Evolutionary conservation across 2,329 filamentous ascomycete genomes (phyloP).

Genomic region (Trichophyton simii): DNA sequence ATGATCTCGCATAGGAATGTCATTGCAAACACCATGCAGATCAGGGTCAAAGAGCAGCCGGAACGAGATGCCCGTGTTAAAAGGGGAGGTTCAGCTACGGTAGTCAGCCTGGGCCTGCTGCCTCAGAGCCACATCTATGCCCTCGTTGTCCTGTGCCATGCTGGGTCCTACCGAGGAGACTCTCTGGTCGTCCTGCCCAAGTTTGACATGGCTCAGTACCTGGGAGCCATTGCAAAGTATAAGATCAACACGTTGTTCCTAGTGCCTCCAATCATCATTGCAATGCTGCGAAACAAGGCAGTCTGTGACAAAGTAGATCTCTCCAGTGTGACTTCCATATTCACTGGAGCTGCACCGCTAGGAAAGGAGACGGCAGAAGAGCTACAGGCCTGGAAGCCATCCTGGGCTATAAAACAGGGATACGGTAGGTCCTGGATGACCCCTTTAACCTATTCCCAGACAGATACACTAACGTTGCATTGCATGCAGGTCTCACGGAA

Average conservation of each 20-base stretch:
- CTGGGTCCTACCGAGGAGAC: conserved; percentile 57
- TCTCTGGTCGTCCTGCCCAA: conserved; percentile 57
- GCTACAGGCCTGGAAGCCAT: conserved; percentile 48
- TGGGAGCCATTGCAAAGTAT: conserved; percentile 53
- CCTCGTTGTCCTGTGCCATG: conserved; percentile 57
- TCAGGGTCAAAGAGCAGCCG: conserved; percentile 39
- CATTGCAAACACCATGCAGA: conserved; percentile 61
- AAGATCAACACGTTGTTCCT: conserved; percentile 57
- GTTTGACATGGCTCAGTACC: conserved; percentile 57
- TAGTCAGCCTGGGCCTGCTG: conserved; percentile 55
- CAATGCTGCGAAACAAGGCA: conserved; percentile 54
- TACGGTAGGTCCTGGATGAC: conserved; percentile 42
- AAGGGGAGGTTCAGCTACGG: conserved; percentile 37
- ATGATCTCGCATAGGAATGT: conserved; percentile 72
- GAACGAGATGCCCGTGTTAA: conserved; percentile 17
- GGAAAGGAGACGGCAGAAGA: conserved; percentile 60
- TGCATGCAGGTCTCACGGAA: conserved; percentile 57
- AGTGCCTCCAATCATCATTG: conserved; percentile 70
- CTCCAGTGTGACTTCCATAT: conserved; percentile 51
- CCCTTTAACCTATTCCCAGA: not conserved
- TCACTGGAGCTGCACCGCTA: conserved; percentile 66
- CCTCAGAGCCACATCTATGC: conserved; percentile 76
- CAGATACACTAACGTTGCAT: conserved; percentile 4
- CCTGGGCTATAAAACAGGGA: conserved; percentile 55
- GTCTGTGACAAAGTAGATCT: conserved; percentile 57